A percentile compares a stretch with the other conserved stretches of the same genome.
These are phyloP conservation scores for Beauveria australis DNA, from an alignment of 2,329 filamentous ascomycete genomes.

Conservation along the genomic window DNA sequence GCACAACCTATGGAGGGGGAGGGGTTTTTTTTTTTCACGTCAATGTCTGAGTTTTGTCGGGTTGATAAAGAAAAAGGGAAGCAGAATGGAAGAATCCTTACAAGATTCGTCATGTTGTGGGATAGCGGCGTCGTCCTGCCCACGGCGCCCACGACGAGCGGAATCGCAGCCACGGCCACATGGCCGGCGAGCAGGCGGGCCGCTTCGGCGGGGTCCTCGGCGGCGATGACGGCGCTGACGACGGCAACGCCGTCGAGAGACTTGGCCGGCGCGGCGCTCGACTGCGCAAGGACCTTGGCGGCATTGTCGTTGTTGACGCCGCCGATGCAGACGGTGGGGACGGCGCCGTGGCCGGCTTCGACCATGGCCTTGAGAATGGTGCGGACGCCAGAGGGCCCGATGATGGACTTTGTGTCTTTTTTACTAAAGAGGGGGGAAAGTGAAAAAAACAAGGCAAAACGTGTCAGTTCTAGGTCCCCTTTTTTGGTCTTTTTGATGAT, in stretches of 20 bases:
- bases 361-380: conserved; percentile 50
- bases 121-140: conserved; percentile 61
- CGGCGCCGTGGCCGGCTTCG: conserved; percentile 31
- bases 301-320: conserved; percentile 74
- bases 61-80: too few relatives aligned
- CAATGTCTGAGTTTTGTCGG: too few relatives aligned
- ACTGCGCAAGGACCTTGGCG: conserved; percentile 66
- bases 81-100: too few relatives aligned
- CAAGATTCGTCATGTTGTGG: conserved; percentile 96
- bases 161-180: conserved; percentile 41
- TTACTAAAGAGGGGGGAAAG: conserved; percentile 39
- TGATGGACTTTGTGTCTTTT: conserved; percentile 66
- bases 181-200: conserved; percentile 45
- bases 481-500: not conserved
- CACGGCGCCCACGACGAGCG: conserved; percentile 50
- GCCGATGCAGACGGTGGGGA: conserved; percentile 75
- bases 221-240: conserved; percentile 79
- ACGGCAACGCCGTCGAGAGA: conserved; percentile 74
- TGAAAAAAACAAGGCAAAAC: too few relatives aligned
- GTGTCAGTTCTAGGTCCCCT: not conserved
- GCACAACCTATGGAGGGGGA: conserved; percentile 49
- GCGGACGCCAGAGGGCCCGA: conserved; percentile 47
- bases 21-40: not conserved
- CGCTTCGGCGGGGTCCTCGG: conserved; percentile 56
- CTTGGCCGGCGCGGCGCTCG: conserved; percentile 40